phyloP scores from a whole-genome alignment of 768 basidiomycete genomes.

The Guyanaporus albipodus region DNA sequence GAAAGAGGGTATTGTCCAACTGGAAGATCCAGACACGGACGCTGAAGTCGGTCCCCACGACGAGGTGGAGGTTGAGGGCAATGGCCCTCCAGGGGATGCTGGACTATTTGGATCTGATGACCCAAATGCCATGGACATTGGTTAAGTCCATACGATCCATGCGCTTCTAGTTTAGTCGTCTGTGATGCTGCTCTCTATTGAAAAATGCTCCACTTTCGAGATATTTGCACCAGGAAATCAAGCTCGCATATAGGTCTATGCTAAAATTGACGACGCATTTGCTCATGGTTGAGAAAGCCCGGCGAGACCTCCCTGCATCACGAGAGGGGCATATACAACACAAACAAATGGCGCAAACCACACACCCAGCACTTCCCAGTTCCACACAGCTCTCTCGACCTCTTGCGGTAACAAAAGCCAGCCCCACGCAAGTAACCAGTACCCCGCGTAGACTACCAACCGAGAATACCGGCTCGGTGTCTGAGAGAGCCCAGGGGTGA shows the following conservation, averaged over 20 bases:
- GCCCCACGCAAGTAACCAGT: constrained; percentile 48
- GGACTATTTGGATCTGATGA: constrained; percentile 50
- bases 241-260: not conserved
- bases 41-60: constrained; percentile 38
- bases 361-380: constrained; percentile 75
- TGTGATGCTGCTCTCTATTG: not conserved
- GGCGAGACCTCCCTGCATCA: constrained; percentile 66
- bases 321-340: constrained; percentile 70
- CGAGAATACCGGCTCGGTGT: constrained; percentile 18
- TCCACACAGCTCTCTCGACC: constrained; percentile 53
- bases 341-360: constrained; percentile 86
- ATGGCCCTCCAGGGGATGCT: constrained; percentile 21
- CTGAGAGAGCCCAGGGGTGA: constrained; percentile 22
- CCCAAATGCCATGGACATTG: constrained; percentile 32
- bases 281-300: constrained; percentile 31
- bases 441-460: constrained; percentile 29
- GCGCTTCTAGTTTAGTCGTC: not conserved
- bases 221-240: not conserved
- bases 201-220: not conserved
- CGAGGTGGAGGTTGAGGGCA: constrained; percentile 29
- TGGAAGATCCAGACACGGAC: constrained; percentile 39
- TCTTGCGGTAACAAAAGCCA: constrained; percentile 52
- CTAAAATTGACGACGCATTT: not conserved
- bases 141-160: constrained; percentile 11
- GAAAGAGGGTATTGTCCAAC: constrained; percentile 61